phyloP scores from a whole-genome alignment of 2,329 filamentous ascomycete genomes.

The Trichophyton benhamiae region DNA sequence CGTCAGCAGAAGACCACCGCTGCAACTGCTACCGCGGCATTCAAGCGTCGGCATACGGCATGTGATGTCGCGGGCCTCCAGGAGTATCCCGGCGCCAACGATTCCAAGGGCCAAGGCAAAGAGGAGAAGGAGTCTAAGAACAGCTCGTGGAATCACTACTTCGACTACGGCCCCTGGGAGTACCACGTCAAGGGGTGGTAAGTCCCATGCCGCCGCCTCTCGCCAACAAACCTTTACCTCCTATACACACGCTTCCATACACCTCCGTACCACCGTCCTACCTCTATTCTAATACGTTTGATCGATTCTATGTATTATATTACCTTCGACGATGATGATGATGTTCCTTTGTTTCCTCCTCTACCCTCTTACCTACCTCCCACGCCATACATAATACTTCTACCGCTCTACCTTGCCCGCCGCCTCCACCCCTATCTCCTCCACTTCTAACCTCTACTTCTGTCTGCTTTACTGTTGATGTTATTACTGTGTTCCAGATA shows the following conservation, averaged over 20 bases:
- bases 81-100: slow-evolving; percentile 58
- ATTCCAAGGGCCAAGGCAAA: slow-evolving; percentile 36
- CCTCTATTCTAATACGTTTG: background rate
- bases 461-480: background rate
- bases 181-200: slow-evolving; percentile 84
- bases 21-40: slow-evolving; percentile 50
- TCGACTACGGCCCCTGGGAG: slow-evolving; percentile 67
- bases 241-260: background rate
- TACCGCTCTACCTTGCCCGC: background rate
- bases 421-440: background rate
- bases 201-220: background rate
- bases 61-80: slow-evolving; percentile 82
- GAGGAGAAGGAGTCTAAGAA: slow-evolving; percentile 51
- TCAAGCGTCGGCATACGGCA: slow-evolving; percentile 82
- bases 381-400: background rate
- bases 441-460: background rate
- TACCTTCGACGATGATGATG: slow-evolving; percentile 2
- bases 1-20: slow-evolving; percentile 87
- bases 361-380: too few relatives aligned
- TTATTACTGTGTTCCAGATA: slow-evolving; percentile 2
- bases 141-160: slow-evolving; percentile 74
- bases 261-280: background rate
- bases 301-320: slow-evolving; percentile 4
- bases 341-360: background rate
- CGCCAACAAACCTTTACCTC: background rate